Evolutionary conservation across 176 grass and related monocot species (phyloP).

Genomic region (Dendrocalamus sinicus): DNA sequence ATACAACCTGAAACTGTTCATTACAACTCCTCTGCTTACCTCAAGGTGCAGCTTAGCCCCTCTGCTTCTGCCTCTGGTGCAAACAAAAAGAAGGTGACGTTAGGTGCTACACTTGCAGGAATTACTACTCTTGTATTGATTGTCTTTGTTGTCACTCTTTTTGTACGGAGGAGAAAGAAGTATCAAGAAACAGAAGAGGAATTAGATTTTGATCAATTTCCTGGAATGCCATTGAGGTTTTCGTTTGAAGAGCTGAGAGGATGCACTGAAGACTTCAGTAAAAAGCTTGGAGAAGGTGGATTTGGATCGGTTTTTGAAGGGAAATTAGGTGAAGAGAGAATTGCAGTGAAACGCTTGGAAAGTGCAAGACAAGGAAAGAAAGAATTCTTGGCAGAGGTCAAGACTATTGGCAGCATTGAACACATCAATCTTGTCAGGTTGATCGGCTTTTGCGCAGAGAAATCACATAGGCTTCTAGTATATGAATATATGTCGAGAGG

Average conservation of each 20-base stretch:
- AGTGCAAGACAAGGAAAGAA: constrained; percentile 38
- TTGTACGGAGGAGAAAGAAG: constrained; percentile 22
- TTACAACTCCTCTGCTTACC: constrained; percentile 50
- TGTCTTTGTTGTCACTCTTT: neutral
- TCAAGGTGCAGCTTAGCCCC: constrained; percentile 51
- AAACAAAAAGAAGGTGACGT: constrained; percentile 2
- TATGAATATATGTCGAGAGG: constrained; percentile 49
- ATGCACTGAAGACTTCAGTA: constrained; percentile 40
- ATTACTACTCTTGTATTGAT: constrained; percentile 12
- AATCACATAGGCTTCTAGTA: constrained; percentile 42
- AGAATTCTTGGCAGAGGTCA: constrained; percentile 42
- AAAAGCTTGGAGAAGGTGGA: constrained; percentile 51
- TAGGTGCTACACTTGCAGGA: constrained; percentile 21
- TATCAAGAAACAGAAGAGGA: constrained; percentile 19
- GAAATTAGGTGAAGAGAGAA: constrained; percentile 33
- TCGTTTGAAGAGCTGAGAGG: constrained; percentile 22
- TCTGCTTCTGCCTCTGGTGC: neutral
- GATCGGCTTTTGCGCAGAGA: constrained; percentile 41
- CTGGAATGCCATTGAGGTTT: constrained; percentile 37
- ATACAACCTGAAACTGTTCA: constrained; percentile 36
- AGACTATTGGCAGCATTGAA: constrained; percentile 43
- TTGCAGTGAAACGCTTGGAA: constrained; percentile 48
- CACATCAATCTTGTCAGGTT: constrained; percentile 45
- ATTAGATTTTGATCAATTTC: constrained; percentile 29
- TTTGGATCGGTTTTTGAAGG: constrained; percentile 49